These are phyloP conservation scores for Fusarium nematophilum DNA, from an alignment of 2,329 filamentous ascomycete species.

Conservation along the genomic window DNA sequence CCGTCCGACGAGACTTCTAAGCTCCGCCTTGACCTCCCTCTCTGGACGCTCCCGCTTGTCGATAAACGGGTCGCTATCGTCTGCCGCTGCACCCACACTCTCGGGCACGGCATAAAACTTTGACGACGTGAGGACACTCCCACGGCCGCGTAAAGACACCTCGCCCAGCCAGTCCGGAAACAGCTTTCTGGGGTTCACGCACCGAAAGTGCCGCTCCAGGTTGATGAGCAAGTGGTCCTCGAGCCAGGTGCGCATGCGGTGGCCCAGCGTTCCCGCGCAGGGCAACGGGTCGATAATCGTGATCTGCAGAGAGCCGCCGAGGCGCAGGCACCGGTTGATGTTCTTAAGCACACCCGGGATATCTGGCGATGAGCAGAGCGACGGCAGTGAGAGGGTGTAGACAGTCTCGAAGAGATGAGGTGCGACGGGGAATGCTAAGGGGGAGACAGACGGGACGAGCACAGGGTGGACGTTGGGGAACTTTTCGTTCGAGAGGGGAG, in stretches of 20 bases:
- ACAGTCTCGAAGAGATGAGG: constrained; percentile 60
- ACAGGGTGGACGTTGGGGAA: constrained; percentile 56
- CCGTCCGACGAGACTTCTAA: constrained; percentile 64
- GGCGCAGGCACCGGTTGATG: constrained; percentile 66
- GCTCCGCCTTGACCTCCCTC: constrained; percentile 55
- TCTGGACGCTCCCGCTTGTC: constrained; percentile 39
- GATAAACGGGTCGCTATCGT: constrained; percentile 38
- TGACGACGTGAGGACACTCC: constrained; percentile 60
- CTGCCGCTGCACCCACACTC: constrained; percentile 38
- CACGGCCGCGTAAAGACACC: constrained; percentile 61
- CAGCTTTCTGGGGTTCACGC: constrained; percentile 67
- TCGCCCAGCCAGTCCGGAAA: constrained; percentile 70
- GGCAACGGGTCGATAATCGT: constrained; percentile 73
- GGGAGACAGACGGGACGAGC: constrained; percentile 52
- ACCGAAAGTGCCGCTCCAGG: constrained; percentile 68
- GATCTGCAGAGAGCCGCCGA: constrained; percentile 67
- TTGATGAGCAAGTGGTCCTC: constrained; percentile 70
- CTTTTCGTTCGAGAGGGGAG: constrained; percentile 51
- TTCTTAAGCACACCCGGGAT: constrained; percentile 67
- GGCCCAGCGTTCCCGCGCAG: constrained; percentile 65
- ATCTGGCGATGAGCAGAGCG: constrained; percentile 65
- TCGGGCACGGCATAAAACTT: constrained; percentile 60
- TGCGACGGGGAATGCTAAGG: constrained; percentile 52
- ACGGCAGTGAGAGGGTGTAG: constrained; percentile 66
- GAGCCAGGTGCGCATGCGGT: constrained; percentile 69